Percentiles rank a stretch among this genome's conserved stretches.
phyloP scores from a whole-genome alignment of 1,284 basidiomycete species.

The Ganoderma boninense region DNA sequence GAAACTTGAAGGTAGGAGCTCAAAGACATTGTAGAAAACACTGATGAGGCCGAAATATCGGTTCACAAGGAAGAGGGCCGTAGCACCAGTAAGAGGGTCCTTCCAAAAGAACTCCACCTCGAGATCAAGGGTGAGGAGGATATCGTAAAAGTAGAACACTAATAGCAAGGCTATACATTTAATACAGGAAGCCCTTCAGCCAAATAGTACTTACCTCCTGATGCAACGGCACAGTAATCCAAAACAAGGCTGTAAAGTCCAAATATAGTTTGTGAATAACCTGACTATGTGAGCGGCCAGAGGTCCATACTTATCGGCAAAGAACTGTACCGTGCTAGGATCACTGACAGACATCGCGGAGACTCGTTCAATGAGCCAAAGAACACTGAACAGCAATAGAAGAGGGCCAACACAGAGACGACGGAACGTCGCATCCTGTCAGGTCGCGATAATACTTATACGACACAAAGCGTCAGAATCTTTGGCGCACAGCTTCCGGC shows the following conservation, averaged over 20 bases:
- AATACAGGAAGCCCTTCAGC: background rate
- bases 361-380: background rate
- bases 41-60: conserved; percentile 12
- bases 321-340: background rate
- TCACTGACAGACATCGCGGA: background rate
- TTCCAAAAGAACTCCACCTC: conserved; percentile 23
- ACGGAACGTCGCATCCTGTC: background rate
- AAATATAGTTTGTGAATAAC: background rate
- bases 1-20: background rate
- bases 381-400: too few relatives aligned
- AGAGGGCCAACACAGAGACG: background rate
- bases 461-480: background rate
- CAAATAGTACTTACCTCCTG: background rate
- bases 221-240: background rate
- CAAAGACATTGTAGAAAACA: background rate
- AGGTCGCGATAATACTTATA: background rate
- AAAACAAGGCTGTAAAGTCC: background rate
- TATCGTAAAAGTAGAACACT: conserved; percentile 17
- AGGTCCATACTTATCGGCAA: background rate
- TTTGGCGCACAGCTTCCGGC: too few relatives aligned
- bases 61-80: conserved; percentile 19
- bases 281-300: background rate
- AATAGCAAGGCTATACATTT: background rate
- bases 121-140: conserved; percentile 21
- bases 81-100: conserved; percentile 8